Evolutionary conservation across 192 early-diverging fungal genomes (phyloP).

Genomic region (Backusella liffmaniae): DNA sequence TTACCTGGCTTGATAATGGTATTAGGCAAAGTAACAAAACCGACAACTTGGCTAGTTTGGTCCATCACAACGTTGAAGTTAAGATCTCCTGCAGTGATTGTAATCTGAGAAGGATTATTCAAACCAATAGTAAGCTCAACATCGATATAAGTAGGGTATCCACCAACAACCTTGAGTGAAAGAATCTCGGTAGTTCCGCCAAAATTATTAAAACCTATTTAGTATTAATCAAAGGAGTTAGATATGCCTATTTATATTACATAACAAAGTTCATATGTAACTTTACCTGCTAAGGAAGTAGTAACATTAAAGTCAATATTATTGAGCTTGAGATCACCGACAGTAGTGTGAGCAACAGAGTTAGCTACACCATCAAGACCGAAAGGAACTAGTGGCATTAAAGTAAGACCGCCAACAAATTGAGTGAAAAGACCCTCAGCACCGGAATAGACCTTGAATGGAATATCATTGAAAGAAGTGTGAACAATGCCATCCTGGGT

Average conservation of each 20-base stretch:
- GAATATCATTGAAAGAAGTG: conserved; percentile 29
- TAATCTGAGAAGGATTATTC: conserved; percentile 52
- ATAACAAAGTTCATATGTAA: neutral
- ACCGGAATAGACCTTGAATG: conserved; percentile 28
- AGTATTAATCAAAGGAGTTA: neutral
- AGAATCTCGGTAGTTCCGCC: conserved; percentile 24
- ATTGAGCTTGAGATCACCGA: conserved; percentile 40
- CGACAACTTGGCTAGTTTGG: conserved; percentile 30
- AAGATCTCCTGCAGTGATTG: conserved; percentile 48
- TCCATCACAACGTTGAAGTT: conserved; percentile 32
- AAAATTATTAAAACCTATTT: conserved; percentile 26
- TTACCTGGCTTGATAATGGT: conserved; percentile 45
- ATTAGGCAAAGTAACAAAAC: conserved; percentile 39
- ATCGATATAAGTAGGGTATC: conserved; percentile 41
- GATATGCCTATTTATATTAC: neutral
- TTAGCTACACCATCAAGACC: conserved; percentile 27
- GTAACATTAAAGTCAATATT: conserved; percentile 44
- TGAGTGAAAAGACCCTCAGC: conserved; percentile 27
- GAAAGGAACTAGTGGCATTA: conserved; percentile 11
- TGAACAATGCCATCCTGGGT: conserved; percentile 14
- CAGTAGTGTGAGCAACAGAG: conserved; percentile 25
- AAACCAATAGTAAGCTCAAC: conserved; percentile 42
- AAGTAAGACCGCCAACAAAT: conserved; percentile 32
- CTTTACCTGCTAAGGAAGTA: conserved; percentile 29
- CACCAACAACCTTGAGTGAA: conserved; percentile 22